Evolutionary conservation across 208 protist species (phyloP).

Genomic region (Acanthamoeba healyi): DNA sequence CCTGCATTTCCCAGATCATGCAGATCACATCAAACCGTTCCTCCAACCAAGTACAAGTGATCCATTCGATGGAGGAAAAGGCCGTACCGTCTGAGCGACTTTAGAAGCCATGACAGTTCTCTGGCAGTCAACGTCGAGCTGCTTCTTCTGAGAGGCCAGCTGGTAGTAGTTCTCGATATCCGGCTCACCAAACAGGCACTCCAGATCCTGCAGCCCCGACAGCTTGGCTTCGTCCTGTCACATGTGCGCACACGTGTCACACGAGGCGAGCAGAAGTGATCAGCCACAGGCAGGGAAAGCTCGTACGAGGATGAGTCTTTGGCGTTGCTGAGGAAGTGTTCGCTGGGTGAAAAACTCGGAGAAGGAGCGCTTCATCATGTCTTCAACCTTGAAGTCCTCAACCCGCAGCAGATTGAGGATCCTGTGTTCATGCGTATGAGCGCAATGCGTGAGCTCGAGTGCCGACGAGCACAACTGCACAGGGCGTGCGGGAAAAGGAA

Average conservation of each 20-base stretch:
- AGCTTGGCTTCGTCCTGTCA: constrained; percentile 38
- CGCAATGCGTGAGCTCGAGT: too few species aligned
- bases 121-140: constrained; percentile 52
- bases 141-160: constrained; percentile 70
- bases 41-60: background rate
- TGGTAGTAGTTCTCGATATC: constrained; percentile 87
- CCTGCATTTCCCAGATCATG: background rate
- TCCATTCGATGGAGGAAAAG: background rate
- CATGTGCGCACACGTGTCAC: background rate
- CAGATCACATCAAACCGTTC: too few species aligned
- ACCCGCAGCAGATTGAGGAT: constrained; percentile 94
- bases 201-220: background rate
- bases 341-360: constrained; percentile 85
- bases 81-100: background rate
- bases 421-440: background rate
- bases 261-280: background rate
- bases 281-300: background rate
- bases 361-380: constrained; percentile 92
- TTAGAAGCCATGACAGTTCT: constrained; percentile 72
- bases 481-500: background rate
- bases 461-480: background rate
- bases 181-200: constrained; percentile 85
- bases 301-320: background rate
- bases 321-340: constrained; percentile 62
- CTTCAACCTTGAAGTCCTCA: constrained; percentile 91